Percentiles rank a stretch among this genome's conserved stretches.
These are phyloP conservation scores for Xerocomus brunneocitrinus DNA, from an alignment of 768 basidiomycete genomes.

Conservation along the genomic window DNA sequence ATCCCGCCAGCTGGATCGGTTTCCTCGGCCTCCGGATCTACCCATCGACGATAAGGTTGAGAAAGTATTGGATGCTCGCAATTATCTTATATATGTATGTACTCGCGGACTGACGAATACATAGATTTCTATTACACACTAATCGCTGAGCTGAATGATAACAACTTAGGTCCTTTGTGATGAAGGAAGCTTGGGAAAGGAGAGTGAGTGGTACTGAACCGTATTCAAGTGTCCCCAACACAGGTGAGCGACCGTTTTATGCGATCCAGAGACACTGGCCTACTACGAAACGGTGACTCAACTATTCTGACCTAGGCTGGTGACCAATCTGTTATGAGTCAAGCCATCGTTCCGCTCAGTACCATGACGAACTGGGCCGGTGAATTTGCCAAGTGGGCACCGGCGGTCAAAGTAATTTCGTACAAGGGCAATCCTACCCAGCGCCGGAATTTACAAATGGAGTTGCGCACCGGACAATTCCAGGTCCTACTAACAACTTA, in stretches of 20 bases:
- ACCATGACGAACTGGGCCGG: slow-evolving; percentile 98
- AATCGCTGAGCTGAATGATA: background rate
- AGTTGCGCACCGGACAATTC: slow-evolving; percentile 77
- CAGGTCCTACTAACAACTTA: slow-evolving; percentile 93
- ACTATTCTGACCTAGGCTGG: too few species aligned
- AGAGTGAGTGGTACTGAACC: too few species aligned
- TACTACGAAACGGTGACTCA: too few species aligned
- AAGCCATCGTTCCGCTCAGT: slow-evolving; percentile 78
- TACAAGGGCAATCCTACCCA: slow-evolving; percentile 91
- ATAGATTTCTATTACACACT: background rate
- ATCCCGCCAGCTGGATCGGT: background rate
- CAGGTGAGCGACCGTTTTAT: too few species aligned
- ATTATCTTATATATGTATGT: background rate
- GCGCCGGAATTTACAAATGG: slow-evolving; percentile 71
- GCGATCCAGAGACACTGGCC: too few species aligned
- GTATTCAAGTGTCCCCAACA: too few species aligned
- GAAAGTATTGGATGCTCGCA: background rate
- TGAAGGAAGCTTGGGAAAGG: too few species aligned
- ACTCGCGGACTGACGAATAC: background rate
- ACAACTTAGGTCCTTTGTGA: too few species aligned
- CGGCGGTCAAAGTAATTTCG: slow-evolving; percentile 68
- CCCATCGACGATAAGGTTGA: background rate
- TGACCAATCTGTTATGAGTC: too few species aligned
- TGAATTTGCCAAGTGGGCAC: slow-evolving; percentile 98
- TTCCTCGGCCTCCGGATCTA: background rate